A percentile compares a stretch with the other conserved stretches of the same genome.
These are phyloP conservation scores for Nemania diffusa DNA, from an alignment of 2,329 filamentous ascomycete species.

Conservation along the genomic window DNA sequence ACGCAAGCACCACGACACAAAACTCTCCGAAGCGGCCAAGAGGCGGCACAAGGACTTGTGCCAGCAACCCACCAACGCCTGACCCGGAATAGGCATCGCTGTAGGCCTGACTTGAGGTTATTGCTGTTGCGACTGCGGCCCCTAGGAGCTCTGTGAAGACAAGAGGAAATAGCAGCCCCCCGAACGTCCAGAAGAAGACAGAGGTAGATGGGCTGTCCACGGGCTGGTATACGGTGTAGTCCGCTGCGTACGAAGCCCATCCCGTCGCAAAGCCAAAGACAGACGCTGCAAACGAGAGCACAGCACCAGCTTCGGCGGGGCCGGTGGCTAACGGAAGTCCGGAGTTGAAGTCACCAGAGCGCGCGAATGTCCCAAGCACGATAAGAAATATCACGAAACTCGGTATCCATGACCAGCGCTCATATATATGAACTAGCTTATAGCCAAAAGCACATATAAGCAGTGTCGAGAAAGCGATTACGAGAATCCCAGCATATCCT, in stretches of 20 bases:
- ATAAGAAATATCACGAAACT: constrained; percentile 79
- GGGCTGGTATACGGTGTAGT: constrained; percentile 85
- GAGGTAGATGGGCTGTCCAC: constrained; percentile 65
- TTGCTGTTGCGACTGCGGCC: constrained; percentile 74
- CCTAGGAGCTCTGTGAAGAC: constrained; percentile 80
- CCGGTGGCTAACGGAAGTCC: constrained; percentile 67
- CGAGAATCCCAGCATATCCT: constrained; percentile 77
- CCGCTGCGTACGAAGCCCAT: constrained; percentile 79
- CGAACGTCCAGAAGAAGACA: constrained; percentile 75
- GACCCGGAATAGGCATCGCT: constrained; percentile 63
- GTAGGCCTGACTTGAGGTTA: constrained; percentile 64
- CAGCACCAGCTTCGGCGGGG: constrained; percentile 65
- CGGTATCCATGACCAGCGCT: constrained; percentile 79
- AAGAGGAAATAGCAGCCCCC: constrained; percentile 75
- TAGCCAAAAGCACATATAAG: constrained; percentile 79
- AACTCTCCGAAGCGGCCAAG: constrained; percentile 77
- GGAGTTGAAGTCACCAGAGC: constrained; percentile 72
- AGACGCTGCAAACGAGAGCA: constrained; percentile 73
- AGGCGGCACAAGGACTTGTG: constrained; percentile 69
- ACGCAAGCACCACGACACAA: constrained; percentile 73
- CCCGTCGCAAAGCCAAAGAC: constrained; percentile 76
- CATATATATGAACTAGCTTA: constrained; percentile 79
- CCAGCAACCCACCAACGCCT: constrained; percentile 74
- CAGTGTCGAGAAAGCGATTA: constrained; percentile 76
- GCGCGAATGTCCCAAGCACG: constrained; percentile 73